phyloP scores from a whole-genome alignment of 1,284 basidiomycete genomes.

The Apiotrichum mycotoxinovorans region DNA sequence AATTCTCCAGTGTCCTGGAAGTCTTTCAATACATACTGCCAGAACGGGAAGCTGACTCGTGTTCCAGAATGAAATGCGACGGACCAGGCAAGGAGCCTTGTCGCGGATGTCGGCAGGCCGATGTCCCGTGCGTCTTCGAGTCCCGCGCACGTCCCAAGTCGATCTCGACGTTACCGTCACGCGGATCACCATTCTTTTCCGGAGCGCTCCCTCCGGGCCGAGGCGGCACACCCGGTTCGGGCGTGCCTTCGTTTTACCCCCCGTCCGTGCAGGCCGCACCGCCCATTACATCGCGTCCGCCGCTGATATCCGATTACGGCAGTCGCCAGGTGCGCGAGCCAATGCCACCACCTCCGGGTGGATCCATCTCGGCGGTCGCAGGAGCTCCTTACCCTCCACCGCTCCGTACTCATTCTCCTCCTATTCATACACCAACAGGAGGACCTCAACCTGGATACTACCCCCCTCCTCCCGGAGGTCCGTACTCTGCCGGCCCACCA shows the following conservation, averaged over 20 bases:
- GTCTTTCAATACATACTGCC: neutral
- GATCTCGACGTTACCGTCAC: conserved; percentile 33
- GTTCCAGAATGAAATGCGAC: conserved; percentile 47
- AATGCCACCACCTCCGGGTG: conserved; percentile 35
- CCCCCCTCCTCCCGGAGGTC: conserved; percentile 6
- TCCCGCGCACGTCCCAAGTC: conserved; percentile 44
- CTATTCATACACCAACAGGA: conserved; percentile 7
- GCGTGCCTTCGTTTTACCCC: conserved; percentile 31
- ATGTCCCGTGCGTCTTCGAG: conserved; percentile 45
- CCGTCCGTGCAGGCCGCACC: conserved; percentile 34
- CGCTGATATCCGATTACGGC: conserved; percentile 27
- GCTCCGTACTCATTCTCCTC: conserved; percentile 15
- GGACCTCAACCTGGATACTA: conserved; percentile 10
- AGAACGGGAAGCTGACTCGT: conserved; percentile 10
- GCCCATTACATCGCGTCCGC: conserved; percentile 34
- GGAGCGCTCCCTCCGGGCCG: conserved; percentile 23
- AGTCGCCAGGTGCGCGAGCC: conserved; percentile 35
- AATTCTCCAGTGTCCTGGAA: neutral
- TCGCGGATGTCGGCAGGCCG: conserved; percentile 44
- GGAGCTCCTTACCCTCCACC: conserved; percentile 17
- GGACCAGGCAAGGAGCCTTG: conserved; percentile 43
- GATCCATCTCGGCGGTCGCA: conserved; percentile 20
- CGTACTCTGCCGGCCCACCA: conserved; percentile 6
- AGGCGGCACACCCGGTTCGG: conserved; percentile 26
- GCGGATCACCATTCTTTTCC: conserved; percentile 35